These are phyloP conservation scores for Colletotrichum liriopes DNA, from an alignment of 2,329 filamentous ascomycete species.

Conservation along the genomic window DNA sequence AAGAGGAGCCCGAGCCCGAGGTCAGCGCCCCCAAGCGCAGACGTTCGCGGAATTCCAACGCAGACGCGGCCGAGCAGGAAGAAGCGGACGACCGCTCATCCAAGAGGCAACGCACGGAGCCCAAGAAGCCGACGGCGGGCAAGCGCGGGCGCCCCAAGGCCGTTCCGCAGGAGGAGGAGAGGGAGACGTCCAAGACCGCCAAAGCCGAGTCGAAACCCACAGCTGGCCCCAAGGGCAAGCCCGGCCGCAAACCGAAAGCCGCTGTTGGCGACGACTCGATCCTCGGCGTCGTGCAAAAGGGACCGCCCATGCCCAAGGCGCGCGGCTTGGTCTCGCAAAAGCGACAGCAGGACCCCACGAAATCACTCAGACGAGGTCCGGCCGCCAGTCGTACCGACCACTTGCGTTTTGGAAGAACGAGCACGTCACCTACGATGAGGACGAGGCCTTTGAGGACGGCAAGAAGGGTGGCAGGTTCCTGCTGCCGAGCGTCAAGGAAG, in stretches of 20 bases:
- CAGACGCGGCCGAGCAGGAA: constrained; percentile 37
- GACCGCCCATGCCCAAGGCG: constrained; percentile 69
- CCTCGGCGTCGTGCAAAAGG: constrained; percentile 64
- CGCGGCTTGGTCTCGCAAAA: constrained; percentile 69
- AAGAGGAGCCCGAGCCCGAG: constrained; percentile 43
- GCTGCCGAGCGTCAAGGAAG: constrained; percentile 81
- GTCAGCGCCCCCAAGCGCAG: constrained; percentile 33
- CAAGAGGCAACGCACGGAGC: constrained; percentile 45
- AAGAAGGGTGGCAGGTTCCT: constrained; percentile 63
- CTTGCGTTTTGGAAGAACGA: constrained; percentile 92
- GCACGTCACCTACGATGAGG: constrained; percentile 77
- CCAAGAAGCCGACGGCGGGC: constrained; percentile 31
- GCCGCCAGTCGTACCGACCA: constrained; percentile 83
- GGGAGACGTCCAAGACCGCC: constrained; percentile 35
- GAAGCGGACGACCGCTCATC: constrained; percentile 38
- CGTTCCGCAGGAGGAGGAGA: constrained; percentile 41
- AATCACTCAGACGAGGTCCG: constrained; percentile 78
- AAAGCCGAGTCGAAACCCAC: constrained; percentile 48
- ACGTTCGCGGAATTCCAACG: constrained; percentile 40
- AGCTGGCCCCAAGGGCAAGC: constrained; percentile 46
- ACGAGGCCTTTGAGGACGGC: constrained; percentile 64
- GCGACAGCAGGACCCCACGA: constrained; percentile 64
- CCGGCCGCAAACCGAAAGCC: constrained; percentile 56
- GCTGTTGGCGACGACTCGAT: constrained; percentile 61
- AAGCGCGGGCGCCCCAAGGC: constrained; percentile 47